phyloP scores from a whole-genome alignment of 139 green algal species.

The Tetradesmus lagerheimii region DNA sequence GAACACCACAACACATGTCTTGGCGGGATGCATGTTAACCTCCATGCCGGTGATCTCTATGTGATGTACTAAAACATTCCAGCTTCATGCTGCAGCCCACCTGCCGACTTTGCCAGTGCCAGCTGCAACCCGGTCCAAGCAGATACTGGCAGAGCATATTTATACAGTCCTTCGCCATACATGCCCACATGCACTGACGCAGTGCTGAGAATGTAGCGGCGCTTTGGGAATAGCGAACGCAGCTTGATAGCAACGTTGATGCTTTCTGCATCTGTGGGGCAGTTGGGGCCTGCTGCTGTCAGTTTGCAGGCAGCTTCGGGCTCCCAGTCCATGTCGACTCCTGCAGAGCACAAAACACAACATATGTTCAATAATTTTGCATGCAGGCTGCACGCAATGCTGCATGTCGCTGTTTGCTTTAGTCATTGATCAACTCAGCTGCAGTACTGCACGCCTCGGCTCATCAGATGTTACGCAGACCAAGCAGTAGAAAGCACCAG shows the following conservation, averaged over 20 bases:
- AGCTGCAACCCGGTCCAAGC: slow-evolving; percentile 53
- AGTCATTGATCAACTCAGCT: too few species aligned
- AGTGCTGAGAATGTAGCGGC: slow-evolving; percentile 48
- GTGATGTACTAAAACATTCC: too few species aligned
- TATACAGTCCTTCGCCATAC: slow-evolving; percentile 54
- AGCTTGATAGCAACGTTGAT: slow-evolving; percentile 16
- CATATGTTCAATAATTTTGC: too few species aligned
- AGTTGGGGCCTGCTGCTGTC: slow-evolving; percentile 14
- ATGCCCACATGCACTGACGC: slow-evolving; percentile 54
- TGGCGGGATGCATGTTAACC: too few species aligned
- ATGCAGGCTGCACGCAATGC: too few species aligned
- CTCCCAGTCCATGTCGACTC: slow-evolving; percentile 21
- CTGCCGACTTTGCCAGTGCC: slow-evolving; percentile 47
- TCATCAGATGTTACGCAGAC: too few species aligned
- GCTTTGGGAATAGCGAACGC: slow-evolving; percentile 48
- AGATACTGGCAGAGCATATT: neutral
- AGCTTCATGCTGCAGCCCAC: neutral
- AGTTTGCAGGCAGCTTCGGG: neutral
- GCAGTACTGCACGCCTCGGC: too few species aligned
- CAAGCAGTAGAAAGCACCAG: too few species aligned
- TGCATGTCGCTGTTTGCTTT: too few species aligned
- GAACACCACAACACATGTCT: too few species aligned
- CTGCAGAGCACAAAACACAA: neutral
- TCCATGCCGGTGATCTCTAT: too few species aligned
- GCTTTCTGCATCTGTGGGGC: slow-evolving; percentile 54